Evolutionary conservation across 23 red algal species (phyloP).

Genomic region (Gracilaria domingensis): DNA sequence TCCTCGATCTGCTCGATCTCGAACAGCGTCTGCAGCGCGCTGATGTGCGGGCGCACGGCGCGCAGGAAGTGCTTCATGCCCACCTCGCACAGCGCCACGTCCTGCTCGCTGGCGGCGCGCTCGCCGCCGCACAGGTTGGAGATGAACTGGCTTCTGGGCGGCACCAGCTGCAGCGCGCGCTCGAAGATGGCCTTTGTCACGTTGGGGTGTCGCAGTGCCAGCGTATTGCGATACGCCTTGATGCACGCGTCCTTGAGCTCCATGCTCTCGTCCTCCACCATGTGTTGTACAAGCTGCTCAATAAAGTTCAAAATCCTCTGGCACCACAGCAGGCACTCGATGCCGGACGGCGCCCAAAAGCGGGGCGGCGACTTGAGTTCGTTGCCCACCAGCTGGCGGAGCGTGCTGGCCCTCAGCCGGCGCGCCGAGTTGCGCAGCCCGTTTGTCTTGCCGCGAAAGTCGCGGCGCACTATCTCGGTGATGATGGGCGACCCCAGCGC

Average conservation of each 20-base stretch:
- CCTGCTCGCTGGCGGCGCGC: neutral
- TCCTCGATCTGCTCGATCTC: conserved; percentile 60
- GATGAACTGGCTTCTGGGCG: conserved; percentile 28
- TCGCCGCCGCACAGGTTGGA: conserved; percentile 39
- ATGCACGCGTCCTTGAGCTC: conserved; percentile 59
- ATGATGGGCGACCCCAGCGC: conserved; percentile 53
- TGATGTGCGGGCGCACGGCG: conserved; percentile 32
- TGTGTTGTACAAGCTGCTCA: conserved; percentile 25
- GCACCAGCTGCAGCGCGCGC: conserved; percentile 46
- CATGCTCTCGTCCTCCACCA: conserved; percentile 29
- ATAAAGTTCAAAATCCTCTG: conserved; percentile 53
- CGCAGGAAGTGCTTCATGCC: conserved; percentile 62
- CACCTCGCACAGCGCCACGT: conserved; percentile 34
- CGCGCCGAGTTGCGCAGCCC: conserved; percentile 54
- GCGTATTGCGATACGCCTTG: conserved; percentile 38
- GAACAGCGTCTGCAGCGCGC: conserved; percentile 43
- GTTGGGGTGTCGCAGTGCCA: conserved; percentile 51
- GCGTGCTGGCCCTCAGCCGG: conserved; percentile 28
- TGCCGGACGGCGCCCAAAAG: conserved; percentile 59
- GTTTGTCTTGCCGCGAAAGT: conserved; percentile 61
- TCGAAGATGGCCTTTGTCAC: conserved; percentile 59
- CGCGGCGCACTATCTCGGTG: conserved; percentile 54
- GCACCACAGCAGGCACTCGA: conserved; percentile 50
- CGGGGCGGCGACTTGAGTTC: conserved; percentile 58
- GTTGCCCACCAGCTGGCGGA: conserved; percentile 33